Evolutionary conservation across 2,329 filamentous ascomycete species (phyloP).

Genomic region (Hyphodiscus sp.): DNA sequence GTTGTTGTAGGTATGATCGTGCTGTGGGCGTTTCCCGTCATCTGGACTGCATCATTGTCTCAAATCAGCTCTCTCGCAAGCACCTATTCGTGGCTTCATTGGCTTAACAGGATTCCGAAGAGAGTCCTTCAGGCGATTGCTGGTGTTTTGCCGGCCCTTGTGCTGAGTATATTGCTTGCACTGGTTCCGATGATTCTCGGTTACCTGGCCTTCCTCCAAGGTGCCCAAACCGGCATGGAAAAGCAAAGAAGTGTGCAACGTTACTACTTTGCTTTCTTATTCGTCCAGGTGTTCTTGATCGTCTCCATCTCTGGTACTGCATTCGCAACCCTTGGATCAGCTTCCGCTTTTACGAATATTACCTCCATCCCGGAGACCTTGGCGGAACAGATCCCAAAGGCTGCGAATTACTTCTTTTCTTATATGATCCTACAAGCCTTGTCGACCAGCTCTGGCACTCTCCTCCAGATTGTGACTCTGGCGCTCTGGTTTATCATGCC

Average conservation of each 20-base stretch:
- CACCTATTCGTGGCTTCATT: slow-evolving; percentile 61
- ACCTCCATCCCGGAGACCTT: slow-evolving; percentile 63
- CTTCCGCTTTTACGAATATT: slow-evolving; percentile 42
- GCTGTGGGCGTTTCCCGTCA: slow-evolving; percentile 85
- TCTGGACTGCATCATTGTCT: slow-evolving; percentile 76
- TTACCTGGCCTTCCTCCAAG: slow-evolving; percentile 66
- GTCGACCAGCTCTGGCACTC: slow-evolving; percentile 80
- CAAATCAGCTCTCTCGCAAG: slow-evolving; percentile 66
- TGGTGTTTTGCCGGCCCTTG: slow-evolving; percentile 75
- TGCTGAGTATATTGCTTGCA: slow-evolving; percentile 72
- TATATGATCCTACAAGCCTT: slow-evolving; percentile 96
- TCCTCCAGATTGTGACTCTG: slow-evolving; percentile 77
- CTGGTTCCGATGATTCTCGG: slow-evolving; percentile 75
- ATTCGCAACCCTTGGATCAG: slow-evolving; percentile 48
- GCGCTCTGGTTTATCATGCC: slow-evolving; percentile 76
- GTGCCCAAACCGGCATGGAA: slow-evolving; percentile 75
- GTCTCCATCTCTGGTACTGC: slow-evolving; percentile 79
- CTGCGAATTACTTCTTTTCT: slow-evolving; percentile 96
- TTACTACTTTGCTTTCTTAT: slow-evolving; percentile 91
- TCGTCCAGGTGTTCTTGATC: slow-evolving; percentile 90
- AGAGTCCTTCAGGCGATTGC: slow-evolving; percentile 61
- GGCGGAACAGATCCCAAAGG: slow-evolving; percentile 73
- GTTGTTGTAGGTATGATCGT: slow-evolving; percentile 71
- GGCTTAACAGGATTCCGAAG: slow-evolving; percentile 59
- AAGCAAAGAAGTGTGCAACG: slow-evolving; percentile 78